phyloP scores from a whole-genome alignment of 2,329 filamentous ascomycete species.

The Ophiostoma montium region DNA sequence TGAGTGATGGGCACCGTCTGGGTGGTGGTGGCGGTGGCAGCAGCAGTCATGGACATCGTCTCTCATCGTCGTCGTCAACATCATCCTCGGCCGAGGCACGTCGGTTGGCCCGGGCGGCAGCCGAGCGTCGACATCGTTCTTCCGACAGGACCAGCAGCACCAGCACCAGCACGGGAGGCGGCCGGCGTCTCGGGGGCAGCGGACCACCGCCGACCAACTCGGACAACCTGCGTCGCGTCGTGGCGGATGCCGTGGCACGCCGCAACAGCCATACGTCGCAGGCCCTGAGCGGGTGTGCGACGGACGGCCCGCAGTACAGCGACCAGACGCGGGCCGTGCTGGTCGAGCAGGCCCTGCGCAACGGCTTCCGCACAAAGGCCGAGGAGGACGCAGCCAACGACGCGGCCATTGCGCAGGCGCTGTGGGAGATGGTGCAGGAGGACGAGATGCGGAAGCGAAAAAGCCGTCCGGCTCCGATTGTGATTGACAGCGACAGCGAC shows the following conservation, averaged over 20 bases:
- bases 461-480: no score
- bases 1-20: constrained; percentile 59
- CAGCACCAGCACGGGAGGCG: constrained; percentile 41
- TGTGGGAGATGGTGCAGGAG: constrained; percentile 77
- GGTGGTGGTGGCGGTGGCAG: constrained; percentile 43
- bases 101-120: constrained; percentile 57
- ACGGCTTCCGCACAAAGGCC: constrained; percentile 69
- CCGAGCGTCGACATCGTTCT: constrained; percentile 47
- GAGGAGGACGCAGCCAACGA: constrained; percentile 87
- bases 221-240: constrained; percentile 54
- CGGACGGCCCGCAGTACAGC: constrained; percentile 27
- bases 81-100: constrained; percentile 47
- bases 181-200: constrained; percentile 44
- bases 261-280: constrained; percentile 34
- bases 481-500: constrained; percentile 8
- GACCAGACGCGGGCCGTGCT: constrained; percentile 9
- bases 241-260: constrained; percentile 56
- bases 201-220: constrained; percentile 28
- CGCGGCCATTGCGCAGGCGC: constrained; percentile 66
- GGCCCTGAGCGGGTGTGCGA: constrained; percentile 61
- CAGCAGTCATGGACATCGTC: constrained; percentile 6
- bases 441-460: constrained; percentile 48
- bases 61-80: neutral
- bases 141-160: constrained; percentile 30
- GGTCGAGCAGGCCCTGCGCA: constrained; percentile 29